Evolutionary conservation across 441 rosid genomes (phyloP).

Genomic region (Macaranga tanarius): DNA sequence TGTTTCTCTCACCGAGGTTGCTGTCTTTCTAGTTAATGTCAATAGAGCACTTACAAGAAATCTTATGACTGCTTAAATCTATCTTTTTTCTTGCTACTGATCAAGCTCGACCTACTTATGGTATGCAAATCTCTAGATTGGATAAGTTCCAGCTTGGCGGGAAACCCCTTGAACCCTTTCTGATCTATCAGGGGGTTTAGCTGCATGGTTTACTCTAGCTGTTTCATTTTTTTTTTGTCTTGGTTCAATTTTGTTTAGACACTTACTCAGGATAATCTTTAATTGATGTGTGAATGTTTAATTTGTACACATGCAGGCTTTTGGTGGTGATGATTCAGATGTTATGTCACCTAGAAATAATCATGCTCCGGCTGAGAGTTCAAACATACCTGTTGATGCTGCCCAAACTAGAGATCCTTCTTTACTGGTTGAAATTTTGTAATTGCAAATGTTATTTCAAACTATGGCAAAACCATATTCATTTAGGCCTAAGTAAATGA

Average conservation of each 20-base stretch:
- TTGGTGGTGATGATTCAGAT: conserved; percentile 86
- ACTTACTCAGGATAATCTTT: conserved; percentile 4
- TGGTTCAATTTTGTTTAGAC: conserved; percentile 13
- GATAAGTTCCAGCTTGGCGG: no score
- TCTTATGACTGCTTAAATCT: no score
- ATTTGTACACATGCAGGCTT: conserved; percentile 50
- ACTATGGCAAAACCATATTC: conserved; percentile 47
- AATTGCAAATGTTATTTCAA: conserved; percentile 62
- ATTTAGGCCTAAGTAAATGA: not conserved
- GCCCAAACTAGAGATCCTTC: conserved; percentile 44
- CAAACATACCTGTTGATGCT: conserved; percentile 46
- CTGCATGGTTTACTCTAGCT: no score
- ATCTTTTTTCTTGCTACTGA: no score
- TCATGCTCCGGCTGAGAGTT: conserved; percentile 45
- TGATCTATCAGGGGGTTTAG: no score
- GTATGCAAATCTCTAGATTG: no score
- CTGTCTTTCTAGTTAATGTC: not conserved
- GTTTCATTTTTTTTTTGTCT: not conserved
- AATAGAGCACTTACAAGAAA: not conserved
- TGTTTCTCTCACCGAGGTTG: not conserved
- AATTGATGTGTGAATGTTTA: conserved; percentile 9
- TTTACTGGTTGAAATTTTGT: conserved; percentile 38
- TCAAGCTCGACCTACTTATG: no score
- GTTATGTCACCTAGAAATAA: conserved; percentile 58
- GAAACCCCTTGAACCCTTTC: no score